A percentile compares a stretch with the other conserved stretches of the same genome.
These are phyloP conservation scores for Suillus ampliporus DNA, from an alignment of 768 basidiomycete species.

Conservation along the genomic window DNA sequence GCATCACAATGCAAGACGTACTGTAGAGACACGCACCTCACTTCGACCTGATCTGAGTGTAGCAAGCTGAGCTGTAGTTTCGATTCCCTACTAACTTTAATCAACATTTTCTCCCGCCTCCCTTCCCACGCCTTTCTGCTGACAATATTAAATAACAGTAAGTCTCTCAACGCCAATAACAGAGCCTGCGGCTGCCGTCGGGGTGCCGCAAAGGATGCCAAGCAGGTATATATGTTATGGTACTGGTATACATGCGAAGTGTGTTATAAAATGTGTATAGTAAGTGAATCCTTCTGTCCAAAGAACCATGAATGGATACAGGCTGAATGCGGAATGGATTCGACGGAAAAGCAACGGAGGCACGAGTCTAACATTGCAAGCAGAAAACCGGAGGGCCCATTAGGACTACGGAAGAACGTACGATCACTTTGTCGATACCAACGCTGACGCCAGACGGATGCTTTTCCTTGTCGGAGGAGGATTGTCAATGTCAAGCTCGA, in stretches of 20 bases:
- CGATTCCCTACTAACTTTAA: no score
- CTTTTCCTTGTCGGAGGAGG: slow-evolving; percentile 29
- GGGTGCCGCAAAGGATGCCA: neutral
- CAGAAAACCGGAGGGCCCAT: no score
- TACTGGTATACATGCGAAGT: neutral
- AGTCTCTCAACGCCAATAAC: no score
- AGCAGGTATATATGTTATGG: neutral
- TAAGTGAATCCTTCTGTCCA: neutral
- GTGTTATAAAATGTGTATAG: neutral
- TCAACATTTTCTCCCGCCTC: no score
- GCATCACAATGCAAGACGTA: no score
- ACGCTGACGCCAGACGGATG: slow-evolving; percentile 15
- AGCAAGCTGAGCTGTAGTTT: no score
- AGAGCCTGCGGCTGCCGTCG: no score
- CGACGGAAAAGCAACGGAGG: neutral
- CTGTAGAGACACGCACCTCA: no score
- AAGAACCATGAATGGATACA: neutral
- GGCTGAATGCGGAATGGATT: neutral
- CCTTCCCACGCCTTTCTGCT: no score
- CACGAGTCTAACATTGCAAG: neutral
- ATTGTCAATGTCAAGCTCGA: slow-evolving; percentile 18
- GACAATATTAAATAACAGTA: no score
- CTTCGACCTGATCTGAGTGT: no score
- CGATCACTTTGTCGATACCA: neutral
- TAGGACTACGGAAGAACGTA: neutral